Conservation (phyloP, 805 yeast genomes). For the Komagataella mondaviorum region DNA sequence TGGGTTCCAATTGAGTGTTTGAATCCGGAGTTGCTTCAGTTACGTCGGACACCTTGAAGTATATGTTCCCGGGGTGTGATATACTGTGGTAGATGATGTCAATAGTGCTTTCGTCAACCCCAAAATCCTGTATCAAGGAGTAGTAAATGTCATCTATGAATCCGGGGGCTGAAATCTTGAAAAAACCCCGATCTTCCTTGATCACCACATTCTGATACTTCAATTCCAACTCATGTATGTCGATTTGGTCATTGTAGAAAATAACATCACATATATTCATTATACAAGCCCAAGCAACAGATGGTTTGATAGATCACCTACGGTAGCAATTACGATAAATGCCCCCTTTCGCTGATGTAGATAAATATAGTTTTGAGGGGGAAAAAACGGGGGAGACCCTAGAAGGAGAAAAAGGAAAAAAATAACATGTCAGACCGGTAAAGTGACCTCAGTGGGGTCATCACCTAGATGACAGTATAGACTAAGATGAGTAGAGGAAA, state of each 20-base stretch:
- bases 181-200: slow-evolving; percentile 9
- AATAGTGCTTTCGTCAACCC: slow-evolving; percentile 1
- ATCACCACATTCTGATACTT: not conserved
- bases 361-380: not conserved
- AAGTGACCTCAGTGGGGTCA: not conserved
- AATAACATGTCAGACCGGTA: not conserved
- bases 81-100: slow-evolving; percentile 14
- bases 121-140: not conserved
- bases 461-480: not conserved
- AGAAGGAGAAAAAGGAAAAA: not conserved
- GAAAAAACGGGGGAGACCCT: not conserved
- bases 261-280: not conserved
- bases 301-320: not conserved
- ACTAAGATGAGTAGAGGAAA: not conserved
- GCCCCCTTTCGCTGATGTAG: not conserved
- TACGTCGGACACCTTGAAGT: slow-evolving; percentile 17
- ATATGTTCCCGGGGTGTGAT: slow-evolving; percentile 46
- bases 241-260: not conserved
- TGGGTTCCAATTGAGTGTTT: not conserved
- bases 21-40: not conserved
- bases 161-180: not conserved
- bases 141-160: not conserved
- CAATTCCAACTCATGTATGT: not conserved
- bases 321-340: not conserved
- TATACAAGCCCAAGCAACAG: not conserved